Evolutionary conservation across 306 rosid species (phyloP).

Genomic region (Fagus crenata): DNA sequence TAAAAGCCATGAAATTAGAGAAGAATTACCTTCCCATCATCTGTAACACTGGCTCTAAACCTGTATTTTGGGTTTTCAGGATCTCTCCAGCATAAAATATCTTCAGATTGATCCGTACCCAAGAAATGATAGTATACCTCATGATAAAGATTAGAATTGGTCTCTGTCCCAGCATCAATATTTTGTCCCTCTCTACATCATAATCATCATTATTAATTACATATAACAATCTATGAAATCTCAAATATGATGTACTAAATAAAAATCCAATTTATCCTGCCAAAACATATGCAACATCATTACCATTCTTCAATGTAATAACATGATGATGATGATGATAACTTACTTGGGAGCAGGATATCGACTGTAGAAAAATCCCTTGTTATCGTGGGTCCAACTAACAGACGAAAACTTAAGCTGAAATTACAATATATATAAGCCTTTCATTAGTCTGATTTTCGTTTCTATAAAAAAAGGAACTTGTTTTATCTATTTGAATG

Average conservation of each 20-base stretch:
- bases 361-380: slow-evolving; percentile 89
- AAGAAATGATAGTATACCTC: slow-evolving; percentile 79
- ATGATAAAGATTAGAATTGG: slow-evolving; percentile 69
- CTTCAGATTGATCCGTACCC: slow-evolving; percentile 81
- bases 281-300: not conserved
- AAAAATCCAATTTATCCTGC: not conserved
- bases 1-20: slow-evolving; percentile 22
- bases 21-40: slow-evolving; percentile 73
- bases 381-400: slow-evolving; percentile 85
- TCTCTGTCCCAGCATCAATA: slow-evolving; percentile 88
- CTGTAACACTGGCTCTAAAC: slow-evolving; percentile 63
- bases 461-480: not conserved
- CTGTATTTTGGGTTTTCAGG: slow-evolving; percentile 67
- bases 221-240: slow-evolving; percentile 13
- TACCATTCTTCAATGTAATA: not conserved
- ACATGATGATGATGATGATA: not conserved
- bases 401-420: slow-evolving; percentile 83
- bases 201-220: slow-evolving; percentile 26
- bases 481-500: not conserved
- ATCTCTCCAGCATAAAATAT: slow-evolving; percentile 87
- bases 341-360: slow-evolving; percentile 87
- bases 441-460: not conserved
- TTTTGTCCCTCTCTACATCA: slow-evolving; percentile 57
- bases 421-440: slow-evolving; percentile 26
- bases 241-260: slow-evolving; percentile 2